These are phyloP conservation scores for Meira miltonrushii DNA, from an alignment of 1,284 basidiomycete genomes.

Conservation along the genomic window DNA sequence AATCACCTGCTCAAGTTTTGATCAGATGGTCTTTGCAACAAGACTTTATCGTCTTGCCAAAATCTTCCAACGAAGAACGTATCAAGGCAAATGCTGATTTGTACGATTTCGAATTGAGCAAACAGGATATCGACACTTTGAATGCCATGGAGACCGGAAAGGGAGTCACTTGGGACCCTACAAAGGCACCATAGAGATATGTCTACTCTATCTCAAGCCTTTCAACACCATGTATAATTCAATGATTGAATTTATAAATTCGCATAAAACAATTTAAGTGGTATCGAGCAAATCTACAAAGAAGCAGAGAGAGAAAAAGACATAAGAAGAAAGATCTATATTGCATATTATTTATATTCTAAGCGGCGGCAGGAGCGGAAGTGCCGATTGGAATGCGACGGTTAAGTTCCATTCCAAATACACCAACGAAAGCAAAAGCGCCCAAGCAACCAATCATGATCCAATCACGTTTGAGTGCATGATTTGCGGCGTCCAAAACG, in stretches of 20 bases:
- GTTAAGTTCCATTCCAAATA: constrained; percentile 31
- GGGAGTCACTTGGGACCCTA: constrained; percentile 16
- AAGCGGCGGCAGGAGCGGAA: neutral
- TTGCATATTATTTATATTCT: too few species aligned
- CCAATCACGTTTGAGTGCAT: constrained; percentile 23
- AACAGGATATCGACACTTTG: constrained; percentile 60
- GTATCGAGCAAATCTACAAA: neutral
- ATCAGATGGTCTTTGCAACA: constrained; percentile 70
- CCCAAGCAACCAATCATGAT: constrained; percentile 21
- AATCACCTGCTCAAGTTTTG: constrained; percentile 67
- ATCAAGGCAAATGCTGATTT: constrained; percentile 67
- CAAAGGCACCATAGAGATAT: neutral
- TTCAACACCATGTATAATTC: neutral
- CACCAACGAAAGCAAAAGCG: constrained; percentile 17
- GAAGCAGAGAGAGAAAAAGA: neutral
- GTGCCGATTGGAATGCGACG: constrained; percentile 5
- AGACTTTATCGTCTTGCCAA: constrained; percentile 63
- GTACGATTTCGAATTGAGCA: constrained; percentile 65
- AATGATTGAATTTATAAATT: neutral
- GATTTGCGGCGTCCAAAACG: constrained; percentile 22
- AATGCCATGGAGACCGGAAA: constrained; percentile 14
- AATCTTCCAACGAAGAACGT: constrained; percentile 65
- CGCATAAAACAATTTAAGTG: neutral
- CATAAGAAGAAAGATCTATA: neutral
- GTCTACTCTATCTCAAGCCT: neutral